Percentiles rank a stretch among this genome's conserved stretches.
Conservation (phyloP, 1,284 basidiomycete species). For the Anthracocystis setariae region DNA sequence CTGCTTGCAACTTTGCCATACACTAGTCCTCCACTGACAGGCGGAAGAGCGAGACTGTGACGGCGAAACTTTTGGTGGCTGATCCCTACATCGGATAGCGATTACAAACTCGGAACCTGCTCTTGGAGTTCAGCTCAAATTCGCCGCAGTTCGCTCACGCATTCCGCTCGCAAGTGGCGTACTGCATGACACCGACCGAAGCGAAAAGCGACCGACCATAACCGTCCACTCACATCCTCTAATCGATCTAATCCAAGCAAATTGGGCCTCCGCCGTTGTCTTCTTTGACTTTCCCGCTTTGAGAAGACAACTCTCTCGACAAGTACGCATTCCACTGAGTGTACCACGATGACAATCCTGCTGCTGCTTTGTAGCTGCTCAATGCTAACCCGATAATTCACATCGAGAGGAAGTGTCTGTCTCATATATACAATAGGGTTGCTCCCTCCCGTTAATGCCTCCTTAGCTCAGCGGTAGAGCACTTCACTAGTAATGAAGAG, state of each 20-base stretch:
- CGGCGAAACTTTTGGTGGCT: slow-evolving; percentile 4
- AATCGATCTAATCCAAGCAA: slow-evolving; percentile 1
- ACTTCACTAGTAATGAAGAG: slow-evolving; percentile 54
- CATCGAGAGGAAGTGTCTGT: too few species aligned
- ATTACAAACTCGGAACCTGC: neutral
- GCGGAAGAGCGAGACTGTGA: neutral
- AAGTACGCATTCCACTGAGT: neutral
- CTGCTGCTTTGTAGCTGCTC: too few species aligned
- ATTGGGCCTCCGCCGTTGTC: neutral
- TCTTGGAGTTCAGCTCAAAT: neutral
- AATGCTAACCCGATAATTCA: too few species aligned
- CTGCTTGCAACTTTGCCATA: too few species aligned
- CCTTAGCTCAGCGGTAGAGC: slow-evolving; percentile 57
- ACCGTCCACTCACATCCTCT: neutral
- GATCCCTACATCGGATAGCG: slow-evolving; percentile 8
- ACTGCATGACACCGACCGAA: too few species aligned
- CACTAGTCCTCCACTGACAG: neutral
- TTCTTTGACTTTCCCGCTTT: neutral
- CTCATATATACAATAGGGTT: too few species aligned
- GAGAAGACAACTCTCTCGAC: neutral
- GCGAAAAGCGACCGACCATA: too few species aligned
- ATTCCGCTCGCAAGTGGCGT: neutral
- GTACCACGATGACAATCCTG: neutral
- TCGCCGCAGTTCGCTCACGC: slow-evolving; percentile 1
- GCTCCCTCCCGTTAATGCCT: slow-evolving; percentile 11